Evolutionary conservation across 148 eudicot genomes (phyloP), one percentile per base, ranked within the genome.

Genomic region (Rhododendron griersonianum): DNA sequence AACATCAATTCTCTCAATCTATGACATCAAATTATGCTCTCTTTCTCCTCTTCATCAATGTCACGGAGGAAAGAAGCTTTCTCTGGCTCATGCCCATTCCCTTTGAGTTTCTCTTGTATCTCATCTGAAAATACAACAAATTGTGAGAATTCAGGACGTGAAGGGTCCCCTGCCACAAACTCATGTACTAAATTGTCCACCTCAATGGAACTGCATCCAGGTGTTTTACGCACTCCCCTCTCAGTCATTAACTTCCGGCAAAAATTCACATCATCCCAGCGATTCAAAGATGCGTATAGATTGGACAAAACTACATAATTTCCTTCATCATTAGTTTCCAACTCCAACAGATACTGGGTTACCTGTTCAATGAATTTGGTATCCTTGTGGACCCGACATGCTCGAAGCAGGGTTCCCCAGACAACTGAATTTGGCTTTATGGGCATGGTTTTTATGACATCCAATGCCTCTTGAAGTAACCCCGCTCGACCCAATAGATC

Each of bases 141-240:
- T 67, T 89, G 85, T 21, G 28, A 7, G 86, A 85, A 86, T 48
- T 87, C 80, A 51, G 90, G 87, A 82, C 86, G 90, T 81, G 89
- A 86, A 84, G 86, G 80, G 75, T 92, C 89, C 73, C 91, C 90
- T 9, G 83, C 87, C 51, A 89, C 78, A 78, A 91, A 92, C 86
- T 91, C 91, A 47, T 89, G 87, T 53, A 89, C 88, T 45, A 65
- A 61, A 45, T 89, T 87, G 63, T 88, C 87, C 67, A 92, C 75
- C 91, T 92, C 93, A 30, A 91, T 86, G 57, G 93, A 89, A 81
- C 93, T 91, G 85, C 91, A 89, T 83, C 93, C 94, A 13, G 91
- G 91, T 39, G 86, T 89, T 87, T 90, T 92, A 51, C 53, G 88
- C 71, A 84, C 89, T 74, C 84, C 86, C 71, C 50, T 61, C 41